phyloP scores from a whole-genome alignment of 1,139 yeast species.

The Magnusiomyces tetraspermus region DNA sequence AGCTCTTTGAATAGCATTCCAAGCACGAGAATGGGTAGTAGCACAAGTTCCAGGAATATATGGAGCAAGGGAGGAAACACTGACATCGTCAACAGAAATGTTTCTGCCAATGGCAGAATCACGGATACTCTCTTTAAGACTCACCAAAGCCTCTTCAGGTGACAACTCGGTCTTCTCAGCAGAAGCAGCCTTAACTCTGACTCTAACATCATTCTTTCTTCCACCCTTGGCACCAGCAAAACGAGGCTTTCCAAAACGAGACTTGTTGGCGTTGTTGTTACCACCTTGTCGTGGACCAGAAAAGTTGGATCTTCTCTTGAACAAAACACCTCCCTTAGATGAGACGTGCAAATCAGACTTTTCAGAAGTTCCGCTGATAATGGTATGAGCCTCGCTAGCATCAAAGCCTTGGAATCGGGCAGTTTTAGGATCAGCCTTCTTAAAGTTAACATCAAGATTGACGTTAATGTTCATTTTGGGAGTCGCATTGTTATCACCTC shows the following conservation, averaged over 20 bases:
- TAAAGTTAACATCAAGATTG: not conserved
- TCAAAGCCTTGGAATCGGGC: not conserved
- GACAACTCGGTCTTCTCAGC: not conserved
- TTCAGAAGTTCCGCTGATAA: slow-evolving; percentile 11
- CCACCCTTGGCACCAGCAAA: not conserved
- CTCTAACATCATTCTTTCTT: not conserved
- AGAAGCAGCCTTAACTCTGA: not conserved
- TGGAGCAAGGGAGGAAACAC: slow-evolving; percentile 7
- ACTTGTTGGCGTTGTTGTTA: not conserved
- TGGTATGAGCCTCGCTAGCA: not conserved
- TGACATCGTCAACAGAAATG: slow-evolving; percentile 8
- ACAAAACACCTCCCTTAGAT: slow-evolving; percentile 11
- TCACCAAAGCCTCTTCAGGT: slow-evolving; percentile 12
- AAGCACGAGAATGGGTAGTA: slow-evolving; percentile 10
- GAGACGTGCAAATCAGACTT: slow-evolving; percentile 19
- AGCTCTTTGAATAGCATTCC: slow-evolving; percentile 13
- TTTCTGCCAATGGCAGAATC: slow-evolving; percentile 3
- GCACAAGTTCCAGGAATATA: slow-evolving; percentile 10
- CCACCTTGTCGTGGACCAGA: not conserved
- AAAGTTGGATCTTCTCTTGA: slow-evolving; percentile 1
- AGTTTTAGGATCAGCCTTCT: not conserved
- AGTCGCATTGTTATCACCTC: too few species aligned
- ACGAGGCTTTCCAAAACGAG: not conserved
- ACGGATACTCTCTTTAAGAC: slow-evolving; percentile 5
- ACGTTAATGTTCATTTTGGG: not conserved